These are phyloP conservation scores for Tolypocladium tropicale DNA, from an alignment of 2,329 filamentous ascomycete genomes.

Conservation along the genomic window DNA sequence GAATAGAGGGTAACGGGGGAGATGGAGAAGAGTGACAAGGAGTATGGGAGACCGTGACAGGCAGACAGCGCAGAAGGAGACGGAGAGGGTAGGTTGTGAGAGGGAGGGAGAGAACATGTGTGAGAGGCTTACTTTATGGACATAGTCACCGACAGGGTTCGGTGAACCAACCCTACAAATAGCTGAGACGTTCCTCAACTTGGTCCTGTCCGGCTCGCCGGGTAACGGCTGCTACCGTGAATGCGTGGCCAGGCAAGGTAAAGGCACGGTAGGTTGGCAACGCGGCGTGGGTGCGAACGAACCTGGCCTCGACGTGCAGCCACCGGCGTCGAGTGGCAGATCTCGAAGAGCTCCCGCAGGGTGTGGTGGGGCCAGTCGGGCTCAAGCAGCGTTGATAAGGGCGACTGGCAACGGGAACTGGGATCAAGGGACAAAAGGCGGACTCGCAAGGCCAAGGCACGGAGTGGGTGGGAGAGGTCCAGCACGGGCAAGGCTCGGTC, in stretches of 20 bases:
- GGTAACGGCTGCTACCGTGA: constrained; percentile 1
- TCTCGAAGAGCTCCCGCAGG: background rate
- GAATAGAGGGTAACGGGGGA: constrained; percentile 1
- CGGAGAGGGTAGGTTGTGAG: constrained; percentile 3
- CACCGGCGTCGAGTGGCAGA: background rate
- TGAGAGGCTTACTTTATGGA: constrained; percentile 42
- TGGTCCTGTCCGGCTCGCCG: constrained; percentile 11
- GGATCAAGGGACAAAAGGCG: background rate
- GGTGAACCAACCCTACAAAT: constrained; percentile 19
- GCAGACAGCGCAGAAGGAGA: constrained; percentile 1
- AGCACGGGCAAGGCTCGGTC: background rate
- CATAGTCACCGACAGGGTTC: constrained; percentile 32
- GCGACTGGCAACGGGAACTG: background rate
- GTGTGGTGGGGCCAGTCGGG: constrained; percentile 1
- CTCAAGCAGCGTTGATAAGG: constrained; percentile 2
- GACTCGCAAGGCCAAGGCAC: background rate
- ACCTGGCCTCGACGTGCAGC: background rate
- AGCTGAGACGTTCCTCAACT: constrained; percentile 7
- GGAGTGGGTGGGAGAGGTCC: background rate
- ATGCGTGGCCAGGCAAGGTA: background rate
- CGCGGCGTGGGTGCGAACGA: background rate
- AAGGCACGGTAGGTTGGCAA: no score
- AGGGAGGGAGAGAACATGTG: constrained; percentile 4
- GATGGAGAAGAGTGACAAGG: constrained; percentile 5
- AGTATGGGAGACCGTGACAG: constrained; percentile 4